These are phyloP conservation scores for Zygosaccharomyces pseudobailii DNA, from an alignment of 1,139 yeast genomes.

Conservation along the genomic window DNA sequence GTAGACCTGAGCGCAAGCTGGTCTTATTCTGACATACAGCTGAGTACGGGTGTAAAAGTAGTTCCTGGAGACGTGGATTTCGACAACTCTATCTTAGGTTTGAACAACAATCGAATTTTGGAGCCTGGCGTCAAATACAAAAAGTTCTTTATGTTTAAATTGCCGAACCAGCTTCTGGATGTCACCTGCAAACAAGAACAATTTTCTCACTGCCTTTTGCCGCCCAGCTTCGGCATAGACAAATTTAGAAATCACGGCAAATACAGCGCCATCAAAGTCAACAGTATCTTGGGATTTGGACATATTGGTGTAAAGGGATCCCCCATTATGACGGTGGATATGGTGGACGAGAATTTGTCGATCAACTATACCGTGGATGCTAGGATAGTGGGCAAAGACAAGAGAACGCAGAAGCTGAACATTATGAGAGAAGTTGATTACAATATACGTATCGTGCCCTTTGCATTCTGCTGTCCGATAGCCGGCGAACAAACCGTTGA, in stretches of 20 bases:
- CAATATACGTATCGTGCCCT: constrained; percentile 35
- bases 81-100: constrained; percentile 50
- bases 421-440: constrained; percentile 30
- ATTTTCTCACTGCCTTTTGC: constrained; percentile 51
- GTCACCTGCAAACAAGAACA: constrained; percentile 51
- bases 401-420: constrained; percentile 19
- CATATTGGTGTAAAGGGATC: constrained; percentile 37
- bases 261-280: constrained; percentile 31
- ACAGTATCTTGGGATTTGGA: constrained; percentile 39
- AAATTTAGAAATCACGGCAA: constrained; percentile 34
- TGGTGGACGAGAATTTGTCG: constrained; percentile 26
- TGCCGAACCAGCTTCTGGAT: constrained; percentile 55
- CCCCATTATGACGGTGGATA: constrained; percentile 36
- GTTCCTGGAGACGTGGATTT: constrained; percentile 41
- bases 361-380: constrained; percentile 33
- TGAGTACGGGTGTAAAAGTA: constrained; percentile 45
- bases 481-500: constrained; percentile 19
- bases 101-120: constrained; percentile 47
- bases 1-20: constrained; percentile 42
- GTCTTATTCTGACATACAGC: constrained; percentile 36
- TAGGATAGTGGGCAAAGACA: constrained; percentile 26
- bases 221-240: constrained; percentile 62
- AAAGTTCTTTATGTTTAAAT: constrained; percentile 57
- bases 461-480: constrained; percentile 30
- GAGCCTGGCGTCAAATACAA: constrained; percentile 50